Evolutionary conservation across 2,329 filamentous ascomycete species (phyloP).

Genomic region (Fusarium musae): DNA sequence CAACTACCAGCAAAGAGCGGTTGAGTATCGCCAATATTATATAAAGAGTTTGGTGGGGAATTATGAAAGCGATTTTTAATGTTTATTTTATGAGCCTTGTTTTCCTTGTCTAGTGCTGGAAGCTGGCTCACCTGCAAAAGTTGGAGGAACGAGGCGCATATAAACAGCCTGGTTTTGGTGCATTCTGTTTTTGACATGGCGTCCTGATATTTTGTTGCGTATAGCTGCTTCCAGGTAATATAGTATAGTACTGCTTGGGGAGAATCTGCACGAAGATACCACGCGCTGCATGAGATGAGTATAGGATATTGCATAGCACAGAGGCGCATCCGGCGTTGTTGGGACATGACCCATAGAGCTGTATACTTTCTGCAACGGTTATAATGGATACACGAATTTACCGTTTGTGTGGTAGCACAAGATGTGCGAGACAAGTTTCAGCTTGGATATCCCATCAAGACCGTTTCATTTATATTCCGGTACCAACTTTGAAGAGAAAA

Average conservation of each 20-base stretch:
- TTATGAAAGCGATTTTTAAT: constrained; percentile 35
- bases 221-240: constrained; percentile 11
- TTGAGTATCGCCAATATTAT: constrained; percentile 60
- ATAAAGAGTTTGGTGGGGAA: constrained; percentile 34
- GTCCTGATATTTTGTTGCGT: constrained; percentile 18
- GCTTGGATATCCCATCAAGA: not conserved
- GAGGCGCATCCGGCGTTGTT: constrained; percentile 35
- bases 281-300: constrained; percentile 31
- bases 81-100: constrained; percentile 32
- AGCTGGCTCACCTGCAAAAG: constrained; percentile 25
- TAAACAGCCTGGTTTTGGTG: constrained; percentile 19
- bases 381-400: constrained; percentile 28
- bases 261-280: constrained; percentile 29
- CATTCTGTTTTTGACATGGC: constrained; percentile 19
- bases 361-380: constrained; percentile 14
- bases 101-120: constrained; percentile 21
- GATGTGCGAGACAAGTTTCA: constrained; percentile 9
- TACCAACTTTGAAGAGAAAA: not conserved
- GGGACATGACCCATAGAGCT: constrained; percentile 30
- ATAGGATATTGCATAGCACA: constrained; percentile 31
- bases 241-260: not conserved
- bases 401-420: constrained; percentile 13
- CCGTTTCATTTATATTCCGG: not conserved
- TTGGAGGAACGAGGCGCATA: constrained; percentile 26
- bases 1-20: constrained; percentile 46